Evolutionary conservation across 768 basidiomycete species (phyloP).

Genomic region (Lyophyllum semitale): DNA sequence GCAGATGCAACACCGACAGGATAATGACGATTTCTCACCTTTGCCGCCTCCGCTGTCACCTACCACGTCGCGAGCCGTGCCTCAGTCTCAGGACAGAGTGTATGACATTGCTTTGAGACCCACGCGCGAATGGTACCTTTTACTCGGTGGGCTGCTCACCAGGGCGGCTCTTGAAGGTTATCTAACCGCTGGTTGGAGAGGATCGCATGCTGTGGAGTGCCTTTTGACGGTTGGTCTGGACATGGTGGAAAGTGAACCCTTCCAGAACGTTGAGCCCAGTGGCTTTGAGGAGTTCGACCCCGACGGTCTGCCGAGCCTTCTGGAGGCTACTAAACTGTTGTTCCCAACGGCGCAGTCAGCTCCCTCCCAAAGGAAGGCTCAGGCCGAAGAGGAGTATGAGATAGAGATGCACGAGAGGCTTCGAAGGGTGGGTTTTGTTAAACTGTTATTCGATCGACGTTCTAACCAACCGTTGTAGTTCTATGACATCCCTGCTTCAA

Average conservation of each 20-base stretch:
- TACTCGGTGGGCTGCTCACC: slow-evolving; percentile 75
- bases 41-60: slow-evolving; percentile 17
- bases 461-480: slow-evolving; percentile 49
- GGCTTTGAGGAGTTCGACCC: slow-evolving; percentile 68
- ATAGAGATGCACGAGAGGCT: slow-evolving; percentile 74
- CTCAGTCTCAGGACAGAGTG: slow-evolving; percentile 29
- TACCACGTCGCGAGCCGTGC: slow-evolving; percentile 7
- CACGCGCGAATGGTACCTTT: slow-evolving; percentile 79
- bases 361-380: slow-evolving; percentile 35
- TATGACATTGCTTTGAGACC: slow-evolving; percentile 61
- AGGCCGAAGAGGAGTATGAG: slow-evolving; percentile 72
- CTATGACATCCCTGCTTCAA: slow-evolving; percentile 69
- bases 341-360: slow-evolving; percentile 56
- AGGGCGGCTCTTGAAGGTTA: slow-evolving; percentile 88
- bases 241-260: slow-evolving; percentile 32
- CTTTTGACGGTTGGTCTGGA: slow-evolving; percentile 74
- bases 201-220: slow-evolving; percentile 67
- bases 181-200: slow-evolving; percentile 78
- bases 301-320: slow-evolving; percentile 71
- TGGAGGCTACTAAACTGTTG: slow-evolving; percentile 66
- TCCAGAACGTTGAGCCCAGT: slow-evolving; percentile 31
- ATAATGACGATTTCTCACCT: slow-evolving; percentile 9
- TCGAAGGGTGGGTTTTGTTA: slow-evolving; percentile 53
- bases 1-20: slow-evolving; percentile 10
- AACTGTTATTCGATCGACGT: not conserved